Evolutionary conservation across 2,329 filamentous ascomycete species (phyloP), one percentile per base, ranked within the genome.

Genomic region (Hypoxylon sp.): DNA sequence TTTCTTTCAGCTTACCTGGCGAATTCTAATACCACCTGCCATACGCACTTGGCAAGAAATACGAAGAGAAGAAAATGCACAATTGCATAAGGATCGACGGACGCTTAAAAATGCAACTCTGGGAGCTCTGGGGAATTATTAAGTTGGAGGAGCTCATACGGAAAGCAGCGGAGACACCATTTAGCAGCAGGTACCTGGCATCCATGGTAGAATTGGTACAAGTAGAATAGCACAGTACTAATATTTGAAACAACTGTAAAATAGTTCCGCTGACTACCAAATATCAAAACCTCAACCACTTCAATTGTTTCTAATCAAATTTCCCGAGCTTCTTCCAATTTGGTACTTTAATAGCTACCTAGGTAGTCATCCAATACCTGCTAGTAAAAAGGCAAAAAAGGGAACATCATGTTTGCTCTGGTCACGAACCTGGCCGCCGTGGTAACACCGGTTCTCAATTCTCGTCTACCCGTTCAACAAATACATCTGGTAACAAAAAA

Each of bases 401-500:
- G 21, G 16, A 21, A 8, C 5, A 41, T 21, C 6, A 41, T 41
- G 37, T 41, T 54, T 65, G 29, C 48, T 29, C 19, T 34, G 30
- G 54, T 53, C 63, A 61, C 41, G 41, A 54, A 62, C 48, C 27
- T 30, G 21, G 43, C 27, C 29, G 14, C 43, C 29, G 50, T 60
- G 51, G 55, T 65, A 53, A 53, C 50, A 63, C 55, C 55, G 45
- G 48, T 53, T 50, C 41, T 29, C 37, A 34, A 46, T 39, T 34
- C 14, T 16, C n/a, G 34, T 48, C 53, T 27, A 45, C 6, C n/a
- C n/a, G 41, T 45, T 64, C 58, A 65, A 57, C 48, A 27, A n/a
- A 45, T 46, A 61, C 52, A 30, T 52, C 50, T 61, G n/a, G 47
- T 50, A 61, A 45, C 47, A 32, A 39, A 37, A 64, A 41, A 64